Conservation (phyloP, 352 stramenopile genomes). For the Pythium phragmiticola region DNA sequence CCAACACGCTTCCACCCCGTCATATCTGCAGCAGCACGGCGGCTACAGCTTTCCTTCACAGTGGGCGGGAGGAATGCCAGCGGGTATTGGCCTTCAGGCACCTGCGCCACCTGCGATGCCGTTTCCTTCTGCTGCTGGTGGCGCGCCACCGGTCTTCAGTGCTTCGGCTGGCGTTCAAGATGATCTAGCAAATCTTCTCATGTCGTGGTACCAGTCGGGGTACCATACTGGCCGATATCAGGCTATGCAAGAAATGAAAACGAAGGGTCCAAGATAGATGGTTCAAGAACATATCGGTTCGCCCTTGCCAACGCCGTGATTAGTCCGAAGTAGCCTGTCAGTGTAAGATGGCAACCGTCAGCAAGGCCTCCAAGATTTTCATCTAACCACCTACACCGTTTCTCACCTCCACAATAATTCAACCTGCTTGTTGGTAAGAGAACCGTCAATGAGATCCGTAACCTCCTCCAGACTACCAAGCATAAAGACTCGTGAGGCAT, state of each 20-base stretch:
- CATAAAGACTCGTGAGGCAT: background rate
- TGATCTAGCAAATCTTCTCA: conserved; percentile 64
- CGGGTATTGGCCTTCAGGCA: background rate
- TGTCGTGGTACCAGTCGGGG: conserved; percentile 86
- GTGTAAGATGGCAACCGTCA: background rate
- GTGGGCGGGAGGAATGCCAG: background rate
- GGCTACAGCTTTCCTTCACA: conserved; percentile 4
- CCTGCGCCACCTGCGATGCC: conserved; percentile 15
- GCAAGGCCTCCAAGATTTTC: background rate
- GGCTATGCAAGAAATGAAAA: conserved; percentile 71
- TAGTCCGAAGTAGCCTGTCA: conserved; percentile 12
- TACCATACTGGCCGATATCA: conserved; percentile 82
- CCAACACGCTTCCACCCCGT: conserved; percentile 5
- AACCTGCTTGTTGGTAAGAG: conserved; percentile 7
- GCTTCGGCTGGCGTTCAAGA: conserved; percentile 26
- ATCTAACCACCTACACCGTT: background rate
- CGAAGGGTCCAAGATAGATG: conserved; percentile 14
- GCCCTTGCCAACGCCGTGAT: conserved; percentile 14
- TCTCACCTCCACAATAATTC: conserved; percentile 19
- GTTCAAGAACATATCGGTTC: background rate
- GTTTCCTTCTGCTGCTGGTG: conserved; percentile 9
- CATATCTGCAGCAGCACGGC: background rate
- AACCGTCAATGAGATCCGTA: conserved; percentile 1
- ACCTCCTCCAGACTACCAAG: conserved; percentile 10
- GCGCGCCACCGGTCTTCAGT: background rate